These are phyloP conservation scores for Brasenia schreberi DNA, from an alignment of 164 flowering plant species.

Conservation along the genomic window DNA sequence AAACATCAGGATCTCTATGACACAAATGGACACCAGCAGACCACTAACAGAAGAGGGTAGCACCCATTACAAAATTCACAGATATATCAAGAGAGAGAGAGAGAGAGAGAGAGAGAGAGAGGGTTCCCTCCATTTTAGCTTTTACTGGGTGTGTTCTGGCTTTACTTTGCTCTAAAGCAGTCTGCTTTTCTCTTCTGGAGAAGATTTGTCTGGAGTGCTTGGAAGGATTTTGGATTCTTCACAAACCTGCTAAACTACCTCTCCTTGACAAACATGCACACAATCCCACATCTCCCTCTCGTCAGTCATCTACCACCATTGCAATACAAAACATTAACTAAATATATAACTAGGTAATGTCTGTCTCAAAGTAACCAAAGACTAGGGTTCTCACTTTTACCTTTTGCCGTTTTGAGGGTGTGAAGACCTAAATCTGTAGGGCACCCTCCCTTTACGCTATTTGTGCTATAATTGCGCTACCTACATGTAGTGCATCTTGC, in stretches of 20 bases:
- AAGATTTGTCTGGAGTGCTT: not conserved
- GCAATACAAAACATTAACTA: no score
- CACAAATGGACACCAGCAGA: no score
- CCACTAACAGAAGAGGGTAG: no score
- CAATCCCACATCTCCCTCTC: not conserved
- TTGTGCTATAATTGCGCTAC: not conserved
- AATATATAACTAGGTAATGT: not conserved
- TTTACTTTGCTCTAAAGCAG: not conserved
- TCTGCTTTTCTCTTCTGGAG: not conserved
- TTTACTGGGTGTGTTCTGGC: not conserved
- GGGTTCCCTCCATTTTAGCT: not conserved
- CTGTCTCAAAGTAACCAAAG: not conserved
- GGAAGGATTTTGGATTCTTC: not conserved
- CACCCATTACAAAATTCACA: no score
- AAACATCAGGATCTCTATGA: no score
- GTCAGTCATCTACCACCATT: not conserved
- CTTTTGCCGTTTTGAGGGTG: not conserved
- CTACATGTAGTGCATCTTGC: no score
- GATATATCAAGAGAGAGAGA: not conserved
- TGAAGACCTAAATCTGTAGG: not conserved
- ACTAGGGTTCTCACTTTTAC: not conserved
- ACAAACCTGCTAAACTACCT: not conserved
- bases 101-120: not conserved
- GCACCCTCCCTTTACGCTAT: not conserved
- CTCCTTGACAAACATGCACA: not conserved